Base-by-base conservation (phyloP, 1,139 yeast species). In the Yamadazyma diospyri region DNA sequence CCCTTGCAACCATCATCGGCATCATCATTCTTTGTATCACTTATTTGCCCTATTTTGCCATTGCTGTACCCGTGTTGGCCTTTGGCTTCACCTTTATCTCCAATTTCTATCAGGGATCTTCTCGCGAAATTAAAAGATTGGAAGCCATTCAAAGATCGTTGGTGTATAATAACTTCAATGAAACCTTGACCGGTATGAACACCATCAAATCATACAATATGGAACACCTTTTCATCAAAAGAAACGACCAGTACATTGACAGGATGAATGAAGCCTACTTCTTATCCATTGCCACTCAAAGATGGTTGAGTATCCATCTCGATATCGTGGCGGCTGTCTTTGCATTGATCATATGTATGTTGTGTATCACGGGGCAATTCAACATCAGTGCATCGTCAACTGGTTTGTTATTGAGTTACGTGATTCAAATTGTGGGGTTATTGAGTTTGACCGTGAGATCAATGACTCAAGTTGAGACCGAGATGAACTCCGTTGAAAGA, bases 401-500 rank as follows among this genome's bases (percentile, higher is more conserved):
- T 35, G 74, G 74, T 37, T 61, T 69, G 37, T 57, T 69, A 39
- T 48, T 65, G 36, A 60, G 57, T 45, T 68, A 67, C 50, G 70
- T 66, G 15, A 57, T 68, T 36, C 71, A 64, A 46, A 61, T 68
- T 41, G 72, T 65, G 29, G 72, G 70, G 12, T 53, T 64, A 39
- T 57, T 67, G 36, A 59, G 72, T 5, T 60, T 67, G 42, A 57
- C 68, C 5, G 55, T 68, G 14, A 56, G 72, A 43, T 51, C 71
- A 34, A 61, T 60, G 64, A 69, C 74, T 11, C 66, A 61, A 45
- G 71, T 66, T 33, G 74, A 69, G 42, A 66, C 59, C 39, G 72
- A 66, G 45, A 66, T 69, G 73, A 67, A 68, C 43, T 61, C 72
- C 1, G 72, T 63, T 16, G 74, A 69, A 46, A 58, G 74, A 50